Evolutionary conservation across 768 basidiomycete species (phyloP).

Genomic region (Lactarius hatsudake): DNA sequence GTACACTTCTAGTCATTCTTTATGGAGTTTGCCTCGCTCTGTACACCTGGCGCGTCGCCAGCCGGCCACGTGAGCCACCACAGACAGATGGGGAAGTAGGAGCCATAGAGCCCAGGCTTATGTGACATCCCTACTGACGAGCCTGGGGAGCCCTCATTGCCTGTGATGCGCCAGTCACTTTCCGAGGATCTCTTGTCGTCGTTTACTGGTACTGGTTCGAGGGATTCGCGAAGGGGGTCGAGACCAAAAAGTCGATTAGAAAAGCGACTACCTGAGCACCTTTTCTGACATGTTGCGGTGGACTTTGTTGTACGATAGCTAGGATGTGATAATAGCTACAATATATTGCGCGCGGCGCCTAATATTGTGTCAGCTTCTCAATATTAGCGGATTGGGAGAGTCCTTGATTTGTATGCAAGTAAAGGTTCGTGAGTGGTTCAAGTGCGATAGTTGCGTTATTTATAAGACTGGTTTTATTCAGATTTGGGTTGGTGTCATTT

Average conservation of each 20-base stretch:
- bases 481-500: no score
- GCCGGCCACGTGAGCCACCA: neutral
- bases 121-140: neutral
- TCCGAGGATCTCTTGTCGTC: conserved; percentile 7
- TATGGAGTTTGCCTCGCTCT: conserved; percentile 45
- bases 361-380: no score
- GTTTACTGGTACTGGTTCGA: conserved; percentile 3
- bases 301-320: neutral
- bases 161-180: neutral
- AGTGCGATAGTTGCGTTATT: no score
- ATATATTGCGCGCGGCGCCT: no score
- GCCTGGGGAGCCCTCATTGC: neutral
- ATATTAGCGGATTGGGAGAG: no score
- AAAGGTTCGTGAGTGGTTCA: no score
- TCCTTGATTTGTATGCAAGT: no score
- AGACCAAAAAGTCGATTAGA: conserved; percentile 23
- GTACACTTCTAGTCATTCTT: conserved; percentile 37
- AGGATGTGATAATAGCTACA: neutral
- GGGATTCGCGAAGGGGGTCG: conserved; percentile 9
- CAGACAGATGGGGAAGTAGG: conserved; percentile 9
- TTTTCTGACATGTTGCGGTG: conserved; percentile 19
- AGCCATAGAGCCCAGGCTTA: neutral
- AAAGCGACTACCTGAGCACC: conserved; percentile 30
- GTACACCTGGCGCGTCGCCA: conserved; percentile 37
- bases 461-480: no score